Conservation (phyloP, 495 filamentous ascomycete genomes). For the Chaetomium fimeti region DNA sequence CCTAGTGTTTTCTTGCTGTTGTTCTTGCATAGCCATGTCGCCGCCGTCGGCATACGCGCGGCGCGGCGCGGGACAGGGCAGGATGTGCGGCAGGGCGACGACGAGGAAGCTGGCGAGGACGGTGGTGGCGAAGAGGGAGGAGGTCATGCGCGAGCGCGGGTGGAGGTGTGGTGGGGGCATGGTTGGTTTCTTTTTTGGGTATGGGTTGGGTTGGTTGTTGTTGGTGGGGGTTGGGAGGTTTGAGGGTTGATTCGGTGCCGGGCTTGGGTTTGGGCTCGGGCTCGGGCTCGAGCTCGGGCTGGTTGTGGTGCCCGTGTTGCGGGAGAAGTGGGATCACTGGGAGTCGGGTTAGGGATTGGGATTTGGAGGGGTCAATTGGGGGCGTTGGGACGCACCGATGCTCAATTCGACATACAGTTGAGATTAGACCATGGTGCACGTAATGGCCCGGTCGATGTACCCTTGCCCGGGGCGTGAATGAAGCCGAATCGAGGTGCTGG, state of each 20-base stretch:
- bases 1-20: not conserved
- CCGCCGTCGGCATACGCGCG: conserved; percentile 67
- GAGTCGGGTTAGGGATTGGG: too few species aligned
- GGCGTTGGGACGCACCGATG: not conserved
- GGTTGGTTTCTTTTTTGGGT: not conserved
- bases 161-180: conserved; percentile 94
- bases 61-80: conserved; percentile 84
- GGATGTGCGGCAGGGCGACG: conserved; percentile 84
- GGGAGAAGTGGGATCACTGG: too few species aligned
- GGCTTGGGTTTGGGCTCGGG: not conserved
- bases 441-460: not conserved
- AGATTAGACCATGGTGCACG: conserved; percentile 2
- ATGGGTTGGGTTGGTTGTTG: not conserved
- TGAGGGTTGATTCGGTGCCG: not conserved
- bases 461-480: not conserved
- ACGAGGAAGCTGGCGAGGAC: conserved; percentile 86
- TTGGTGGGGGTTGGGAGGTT: not conserved
- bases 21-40: not conserved
- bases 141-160: conserved; percentile 85
- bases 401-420: not conserved
- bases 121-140: conserved; percentile 92
- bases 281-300: not conserved
- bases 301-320: too few species aligned
- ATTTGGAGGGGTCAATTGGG: not conserved
- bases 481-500: not conserved